Base-by-base conservation (phyloP, 345 rosid genomes). In the Hevea brasiliensis region DNA sequence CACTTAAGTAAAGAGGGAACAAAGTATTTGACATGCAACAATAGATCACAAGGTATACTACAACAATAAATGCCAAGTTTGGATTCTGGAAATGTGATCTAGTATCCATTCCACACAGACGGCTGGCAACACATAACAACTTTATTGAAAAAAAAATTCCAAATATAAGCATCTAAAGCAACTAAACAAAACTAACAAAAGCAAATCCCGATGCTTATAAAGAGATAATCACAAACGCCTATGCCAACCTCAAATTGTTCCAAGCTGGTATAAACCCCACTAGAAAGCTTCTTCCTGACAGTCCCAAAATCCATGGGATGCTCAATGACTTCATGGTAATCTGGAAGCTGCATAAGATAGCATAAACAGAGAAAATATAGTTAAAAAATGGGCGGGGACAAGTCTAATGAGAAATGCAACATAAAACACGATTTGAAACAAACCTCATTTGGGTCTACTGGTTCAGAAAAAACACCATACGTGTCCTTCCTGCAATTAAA, bases 241-340 rank as follows among this genome's bases (percentile, higher is more conserved):
- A 44, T 21, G 72, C 68, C 42, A 73, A 78, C 81, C 81, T 78
- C 81, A 64, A 78, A 78, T 41, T 73, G 81, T 26, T 78, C 81
- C 66, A 78, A 68, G 41, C 14, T 78, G 26, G 61, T 35, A 40
- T 78, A 78, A 56, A 37, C 61, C 10, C 77, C 68, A n/a, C 21
- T 27, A 40, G 66, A 15, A 65, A 78, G 71, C 8, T 78, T 78
- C 65, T 78, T 68, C 59, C 67, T 73, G 59, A 78, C 58, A 11
- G 81, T 78, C 9, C 32, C 71, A 63, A 78, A 73, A 64, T 78
- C 81, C 81, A 78, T 78, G 17, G 81, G 81, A 72, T 78, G 69
- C 54, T 73, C 77, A 61, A 73, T 68, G 37, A 78, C 61, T 23
- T 78, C 81, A 78, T 50, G 74, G 44, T 78, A 78, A 74, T 78